phyloP scores from a whole-genome alignment of 805 yeast species.

The Zygosaccharomyces rouxii region DNA sequence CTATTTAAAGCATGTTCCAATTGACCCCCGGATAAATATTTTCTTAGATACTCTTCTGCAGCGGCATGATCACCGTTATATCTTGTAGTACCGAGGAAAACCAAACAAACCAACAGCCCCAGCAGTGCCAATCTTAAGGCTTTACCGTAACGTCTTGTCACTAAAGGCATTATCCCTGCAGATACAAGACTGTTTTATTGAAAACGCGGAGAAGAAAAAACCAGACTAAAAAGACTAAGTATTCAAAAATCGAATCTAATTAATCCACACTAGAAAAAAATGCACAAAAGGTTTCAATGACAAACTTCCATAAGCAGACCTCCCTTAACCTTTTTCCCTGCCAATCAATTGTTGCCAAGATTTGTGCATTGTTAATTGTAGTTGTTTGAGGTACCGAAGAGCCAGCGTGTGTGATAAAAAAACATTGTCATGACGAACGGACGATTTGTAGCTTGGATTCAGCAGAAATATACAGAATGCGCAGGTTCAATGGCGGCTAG shows the following conservation, averaged over 20 bases:
- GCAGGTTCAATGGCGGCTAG: too few species aligned
- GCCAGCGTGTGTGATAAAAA: background rate
- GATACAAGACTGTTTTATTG: background rate
- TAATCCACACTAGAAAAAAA: too few species aligned
- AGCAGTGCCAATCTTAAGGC: constrained; percentile 17
- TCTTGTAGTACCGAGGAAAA: constrained; percentile 13
- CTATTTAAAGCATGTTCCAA: background rate
- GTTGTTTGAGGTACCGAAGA: background rate
- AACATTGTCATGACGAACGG: background rate
- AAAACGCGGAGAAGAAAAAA: too few species aligned
- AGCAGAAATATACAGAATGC: too few species aligned
- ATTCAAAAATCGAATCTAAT: too few species aligned
- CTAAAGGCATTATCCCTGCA: constrained; percentile 9
- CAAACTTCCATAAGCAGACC: background rate
- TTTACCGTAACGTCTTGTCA: constrained; percentile 20
- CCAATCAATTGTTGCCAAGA: background rate
- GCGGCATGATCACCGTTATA: constrained; percentile 17
- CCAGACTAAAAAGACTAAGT: too few species aligned
- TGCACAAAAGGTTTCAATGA: background rate
- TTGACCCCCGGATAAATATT: constrained; percentile 7
- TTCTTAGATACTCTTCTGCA: constrained; percentile 18
- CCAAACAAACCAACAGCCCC: constrained; percentile 9
- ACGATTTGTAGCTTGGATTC: background rate
- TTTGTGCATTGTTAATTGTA: background rate
- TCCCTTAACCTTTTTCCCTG: background rate